Percentiles rank a stretch among this genome's conserved stretches.
Conservation (phyloP, 768 basidiomycete species). For the Lanmaoa pseudosensibilis region DNA sequence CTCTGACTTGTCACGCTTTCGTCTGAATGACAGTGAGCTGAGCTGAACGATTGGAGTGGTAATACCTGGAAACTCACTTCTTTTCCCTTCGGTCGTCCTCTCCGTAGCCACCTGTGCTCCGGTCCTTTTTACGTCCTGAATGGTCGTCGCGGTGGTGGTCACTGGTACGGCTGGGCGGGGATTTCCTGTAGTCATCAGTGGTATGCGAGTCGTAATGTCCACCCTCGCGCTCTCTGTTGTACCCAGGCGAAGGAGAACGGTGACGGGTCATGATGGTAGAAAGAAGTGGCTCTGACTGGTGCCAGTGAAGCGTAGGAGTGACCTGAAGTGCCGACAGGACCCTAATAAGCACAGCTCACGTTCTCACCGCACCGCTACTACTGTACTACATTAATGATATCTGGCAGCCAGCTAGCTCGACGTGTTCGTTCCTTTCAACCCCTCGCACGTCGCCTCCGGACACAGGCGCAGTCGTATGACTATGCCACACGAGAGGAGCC, state of each 20-base stretch:
- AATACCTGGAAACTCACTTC: constrained; percentile 40
- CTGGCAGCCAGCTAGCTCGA: constrained; percentile 22
- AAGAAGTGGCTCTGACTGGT: neutral
- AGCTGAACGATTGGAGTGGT: neutral
- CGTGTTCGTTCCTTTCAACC: constrained; percentile 30
- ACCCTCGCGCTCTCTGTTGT: constrained; percentile 28
- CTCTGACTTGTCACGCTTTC: constrained; percentile 84
- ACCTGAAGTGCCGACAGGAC: neutral
- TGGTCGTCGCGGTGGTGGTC: constrained; percentile 34
- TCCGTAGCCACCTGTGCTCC: constrained; percentile 18
- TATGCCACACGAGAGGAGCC: constrained; percentile 33
- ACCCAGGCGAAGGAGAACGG: constrained; percentile 46
- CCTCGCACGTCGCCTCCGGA: constrained; percentile 45
- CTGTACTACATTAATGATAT: constrained; percentile 18
- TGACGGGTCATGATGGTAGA: constrained; percentile 43
- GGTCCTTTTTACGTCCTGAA: constrained; percentile 25
- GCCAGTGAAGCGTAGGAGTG: neutral
- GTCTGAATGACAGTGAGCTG: constrained; percentile 43
- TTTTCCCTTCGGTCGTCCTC: constrained; percentile 42
- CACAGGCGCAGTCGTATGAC: constrained; percentile 56
- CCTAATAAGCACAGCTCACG: neutral
- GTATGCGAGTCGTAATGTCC: constrained; percentile 37
- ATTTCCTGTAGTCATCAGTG: constrained; percentile 32
- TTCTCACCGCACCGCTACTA: neutral
- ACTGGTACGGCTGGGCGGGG: constrained; percentile 33